Evolutionary conservation across 352 stramenopile genomes (phyloP), one percentile per base, ranked within the genome.

Genomic region (Pythium grandisporangium): DNA sequence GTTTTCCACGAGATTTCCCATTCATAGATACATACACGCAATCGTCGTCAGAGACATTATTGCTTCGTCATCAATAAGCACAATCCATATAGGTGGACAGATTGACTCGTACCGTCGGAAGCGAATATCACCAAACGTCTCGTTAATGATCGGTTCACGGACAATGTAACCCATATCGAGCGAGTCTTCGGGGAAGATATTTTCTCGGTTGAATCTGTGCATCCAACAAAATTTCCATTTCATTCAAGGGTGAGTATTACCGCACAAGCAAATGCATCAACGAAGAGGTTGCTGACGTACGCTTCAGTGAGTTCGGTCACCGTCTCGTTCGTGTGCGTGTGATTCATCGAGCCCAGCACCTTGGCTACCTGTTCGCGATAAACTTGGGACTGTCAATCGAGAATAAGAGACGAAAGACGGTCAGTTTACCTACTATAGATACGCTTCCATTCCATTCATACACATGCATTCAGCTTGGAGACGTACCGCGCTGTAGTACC

Each of bases 121-220:
- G 36, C 80, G 77, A 46, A 93, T 93, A 59, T 93, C 77, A 27
- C 80, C 80, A 49, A 93, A 93, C 22, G 80, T 93, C 44, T 77
- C 77, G 64, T 93, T 93, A 66, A 93, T 91, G 47, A 93, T 93
- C 14, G 80, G 80, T 36, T 93, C 80, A 35, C 80, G 80, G 4
- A 89, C 75, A 24, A 93, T 65, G 53, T 84, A 93, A 35, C 80
- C 80, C 77, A 93, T 85, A 51, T 93, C 80, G 7, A 84, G 54
- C 26, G 77, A 89, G 44, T 88, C 74, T 47, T 91, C 80, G 0
- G 75, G 43, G 27, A 90, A 93, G 30, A 88, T 77, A 25, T 87
- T 90, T 24, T 85, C 64, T 37, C 87, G 86, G 53, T 93, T 93
- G 46, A 93, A 85, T 35, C 79, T 93, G 27, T 10, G 22, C 12